Evolutionary conservation across 352 stramenopile genomes (phyloP), one percentile per base, ranked within the genome.

Genomic region (Pythium folliculosum): DNA sequence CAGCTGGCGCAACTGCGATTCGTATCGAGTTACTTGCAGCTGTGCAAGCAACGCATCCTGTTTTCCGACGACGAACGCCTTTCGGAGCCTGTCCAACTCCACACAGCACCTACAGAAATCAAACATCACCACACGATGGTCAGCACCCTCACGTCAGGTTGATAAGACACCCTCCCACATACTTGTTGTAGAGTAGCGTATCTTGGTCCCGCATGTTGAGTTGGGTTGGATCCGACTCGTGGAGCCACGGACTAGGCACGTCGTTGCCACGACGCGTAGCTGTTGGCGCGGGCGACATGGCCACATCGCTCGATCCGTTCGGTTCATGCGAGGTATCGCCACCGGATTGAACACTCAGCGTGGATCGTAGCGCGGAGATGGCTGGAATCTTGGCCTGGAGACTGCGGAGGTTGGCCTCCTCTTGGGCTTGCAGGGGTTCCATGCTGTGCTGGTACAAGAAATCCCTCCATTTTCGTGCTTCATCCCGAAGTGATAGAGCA

Each of bases 121-220:
- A 12, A 9, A 25, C n/a, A 50, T 49, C 27, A 32, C 27, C 27
- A 32, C 27, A 32, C 27, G 27, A 32, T 32, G 17, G 43, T 22
- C 1, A 22, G 43, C 43, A 16, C 12, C 8, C 35, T 40, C 8
- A 10, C 35, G 35, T 40, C 12, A 40, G 35, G 35, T 40, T 14
- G 35, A 40, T 17, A 27, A 40, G 21, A 21, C 3, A 27, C 4
- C 45, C 5, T 25, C 23, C 30, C 23, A 44, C 60, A 48, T 65
- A 82, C 70, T 75, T 80, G 73, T 83, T 81, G 71, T 83, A 83
- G 23, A 81, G 47, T 25, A 73, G 37, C 9, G 58, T 71, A 44
- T 83, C 76, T 58, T 77, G 76, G 2, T 81, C 73, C 10, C 72
- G 60, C 21, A 83, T 62, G 37, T 79, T 67, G 12, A 83, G 60